Conservation (phyloP, 768 basidiomycete genomes). For the Boletus edulis region DNA sequence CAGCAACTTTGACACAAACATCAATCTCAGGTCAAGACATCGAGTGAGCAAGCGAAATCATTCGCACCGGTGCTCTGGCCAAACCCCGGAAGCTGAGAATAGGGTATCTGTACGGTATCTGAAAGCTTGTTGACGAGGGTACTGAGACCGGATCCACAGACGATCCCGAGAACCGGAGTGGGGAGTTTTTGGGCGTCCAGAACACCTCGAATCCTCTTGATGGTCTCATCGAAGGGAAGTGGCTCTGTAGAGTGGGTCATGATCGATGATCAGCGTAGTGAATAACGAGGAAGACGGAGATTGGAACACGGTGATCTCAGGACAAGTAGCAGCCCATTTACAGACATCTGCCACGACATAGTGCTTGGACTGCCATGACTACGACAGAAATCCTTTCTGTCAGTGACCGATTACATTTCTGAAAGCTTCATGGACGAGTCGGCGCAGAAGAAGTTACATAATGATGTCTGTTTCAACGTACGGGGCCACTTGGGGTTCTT, state of each 20-base stretch:
- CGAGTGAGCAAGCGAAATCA: neutral
- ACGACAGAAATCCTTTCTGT: too few species aligned
- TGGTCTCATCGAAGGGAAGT: slow-evolving; percentile 28
- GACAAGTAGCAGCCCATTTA: slow-evolving; percentile 37
- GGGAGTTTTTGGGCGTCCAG: slow-evolving; percentile 35
- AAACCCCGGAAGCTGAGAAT: slow-evolving; percentile 70
- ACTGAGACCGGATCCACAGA: slow-evolving; percentile 84
- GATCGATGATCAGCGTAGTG: slow-evolving; percentile 2
- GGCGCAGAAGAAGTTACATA: neutral
- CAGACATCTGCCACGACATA: slow-evolving; percentile 9
- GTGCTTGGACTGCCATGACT: too few species aligned
- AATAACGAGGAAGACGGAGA: too few species aligned
- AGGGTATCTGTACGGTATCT: slow-evolving; percentile 59
- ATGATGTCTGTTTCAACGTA: neutral
- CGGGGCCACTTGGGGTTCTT: neutral
- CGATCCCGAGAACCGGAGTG: slow-evolving; percentile 72
- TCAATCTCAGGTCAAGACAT: neutral
- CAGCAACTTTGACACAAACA: slow-evolving; percentile 51
- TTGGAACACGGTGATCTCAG: neutral
- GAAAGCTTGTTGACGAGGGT: slow-evolving; percentile 65
- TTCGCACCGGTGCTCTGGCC: slow-evolving; percentile 68
- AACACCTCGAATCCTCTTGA: slow-evolving; percentile 28
- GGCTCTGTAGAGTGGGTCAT: slow-evolving; percentile 15
- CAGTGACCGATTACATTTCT: too few species aligned
- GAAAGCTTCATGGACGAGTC: too few species aligned